Base-by-base conservation (phyloP, 495 filamentous ascomycete species). In the Cryomyces minteri region DNA sequence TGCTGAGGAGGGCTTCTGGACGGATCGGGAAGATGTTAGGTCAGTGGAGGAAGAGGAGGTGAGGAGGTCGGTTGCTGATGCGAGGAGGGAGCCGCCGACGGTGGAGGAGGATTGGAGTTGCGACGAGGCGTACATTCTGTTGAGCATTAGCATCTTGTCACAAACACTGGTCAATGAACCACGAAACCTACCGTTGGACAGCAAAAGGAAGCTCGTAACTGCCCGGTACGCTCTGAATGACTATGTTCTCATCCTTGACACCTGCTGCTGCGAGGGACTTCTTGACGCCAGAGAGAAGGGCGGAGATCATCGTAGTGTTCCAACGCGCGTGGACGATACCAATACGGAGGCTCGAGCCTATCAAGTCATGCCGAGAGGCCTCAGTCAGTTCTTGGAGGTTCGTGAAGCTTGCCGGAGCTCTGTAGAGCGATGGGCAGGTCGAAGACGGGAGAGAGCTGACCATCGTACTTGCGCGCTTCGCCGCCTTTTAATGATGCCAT, bases 251-350 rank as follows among this genome's bases (percentile, higher is more conserved):
- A 58, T 84, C 76, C 51, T 73, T 74, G 41, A 98, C 90, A 41
- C 92, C 92, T 43, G 78, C 73, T 31, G 70, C 67, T 4, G 71
- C 49, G 29, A 88, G 69, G 34, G 65, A 65, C 47, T 74, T 74
- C 51, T 71, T 73, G 6, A 78, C 70, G 44, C 90, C 90, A 30
- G 70, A 68, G 39, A 98, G 69, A 18, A 98, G 75, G 32, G 79
- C 69, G 31, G 80, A 76, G 62, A 96, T 88, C 49, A 84, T 72
- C 32, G 53, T 62, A 42, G 70, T 76, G 64, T 96, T 98, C 90
- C 90, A 98, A 50, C 90, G 77, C 28, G 88, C 90, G 63, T 95
- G 90, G 31, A 98, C 75, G 55, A 98, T 94, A 45, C 81, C 88
- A 57, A 98, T 79, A 52, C 90, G 84, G 49, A 98, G 74, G 49